Conservation (phyloP, 139 green algal genomes). For the Pedinophyceae sp. region DNA sequence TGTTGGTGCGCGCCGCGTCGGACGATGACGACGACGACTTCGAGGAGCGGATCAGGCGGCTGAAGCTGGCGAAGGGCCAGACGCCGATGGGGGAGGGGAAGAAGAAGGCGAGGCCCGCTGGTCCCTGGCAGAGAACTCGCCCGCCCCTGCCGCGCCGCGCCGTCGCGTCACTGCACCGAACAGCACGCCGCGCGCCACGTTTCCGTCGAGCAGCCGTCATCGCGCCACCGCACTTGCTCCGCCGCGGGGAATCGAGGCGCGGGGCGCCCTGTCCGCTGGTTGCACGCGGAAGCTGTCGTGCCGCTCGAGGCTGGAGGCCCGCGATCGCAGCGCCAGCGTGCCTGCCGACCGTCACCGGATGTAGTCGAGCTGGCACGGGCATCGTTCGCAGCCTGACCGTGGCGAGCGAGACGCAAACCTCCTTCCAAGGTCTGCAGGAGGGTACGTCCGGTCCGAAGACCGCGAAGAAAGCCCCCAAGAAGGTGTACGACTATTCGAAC, state of each 20-base stretch:
- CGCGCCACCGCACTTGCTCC: too few relatives aligned
- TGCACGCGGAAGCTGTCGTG: too few relatives aligned
- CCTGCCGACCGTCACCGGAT: constrained; percentile 6
- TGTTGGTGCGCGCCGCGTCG: too few relatives aligned
- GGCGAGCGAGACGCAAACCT: not conserved
- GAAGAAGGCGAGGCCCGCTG: constrained; percentile 8
- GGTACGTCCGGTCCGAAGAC: not conserved
- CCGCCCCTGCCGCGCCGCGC: too few relatives aligned
- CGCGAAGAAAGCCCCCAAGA: constrained; percentile 6
- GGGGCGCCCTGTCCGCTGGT: too few relatives aligned
- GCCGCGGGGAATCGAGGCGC: too few relatives aligned
- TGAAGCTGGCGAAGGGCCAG: constrained; percentile 45
- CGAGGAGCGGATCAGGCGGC: constrained; percentile 44
- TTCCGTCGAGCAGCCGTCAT: too few relatives aligned
- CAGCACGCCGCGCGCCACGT: too few relatives aligned
- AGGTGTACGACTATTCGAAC: constrained; percentile 36
- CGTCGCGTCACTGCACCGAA: too few relatives aligned
- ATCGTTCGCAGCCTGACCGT: not conserved
- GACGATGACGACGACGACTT: constrained; percentile 33
- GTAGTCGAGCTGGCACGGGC: not conserved
- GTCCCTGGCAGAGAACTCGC: too few relatives aligned
- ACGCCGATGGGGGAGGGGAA: constrained; percentile 31
- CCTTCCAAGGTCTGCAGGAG: not conserved
- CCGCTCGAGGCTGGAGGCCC: too few relatives aligned
- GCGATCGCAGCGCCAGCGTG: too few relatives aligned